Conservation (phyloP, 441 rosid species). For the Erodium moschatum region DNA sequence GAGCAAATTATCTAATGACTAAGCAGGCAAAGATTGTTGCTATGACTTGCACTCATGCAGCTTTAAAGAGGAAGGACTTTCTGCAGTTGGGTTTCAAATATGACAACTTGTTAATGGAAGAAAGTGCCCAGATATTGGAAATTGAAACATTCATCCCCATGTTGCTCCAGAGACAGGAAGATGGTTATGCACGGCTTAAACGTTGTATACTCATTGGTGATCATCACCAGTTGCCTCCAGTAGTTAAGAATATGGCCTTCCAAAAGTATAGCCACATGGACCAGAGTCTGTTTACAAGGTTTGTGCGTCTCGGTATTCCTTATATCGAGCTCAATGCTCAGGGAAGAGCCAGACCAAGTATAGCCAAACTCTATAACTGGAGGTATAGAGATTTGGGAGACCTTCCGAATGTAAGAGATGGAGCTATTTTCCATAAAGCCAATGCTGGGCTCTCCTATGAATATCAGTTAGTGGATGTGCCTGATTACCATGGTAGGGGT, state of each 20-base stretch:
- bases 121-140: constrained; percentile 97
- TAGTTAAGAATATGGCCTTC: constrained; percentile 99
- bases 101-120: constrained; percentile 97
- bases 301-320: constrained; percentile 95
- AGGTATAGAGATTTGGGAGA: constrained; percentile 95
- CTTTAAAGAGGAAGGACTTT: constrained; percentile 92
- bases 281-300: constrained; percentile 96
- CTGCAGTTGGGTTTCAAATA: constrained; percentile 96
- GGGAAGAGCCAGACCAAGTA: constrained; percentile 97
- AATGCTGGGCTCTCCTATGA: constrained; percentile 94
- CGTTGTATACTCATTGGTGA: constrained; percentile 97
- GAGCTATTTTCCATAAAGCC: constrained; percentile 60
- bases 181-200: constrained; percentile 92
- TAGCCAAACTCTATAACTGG: constrained; percentile 93
- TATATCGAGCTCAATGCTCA: constrained; percentile 98
- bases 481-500: constrained; percentile 85
- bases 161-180: constrained; percentile 98
- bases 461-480: constrained; percentile 85
- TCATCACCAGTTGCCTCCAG: constrained; percentile 98
- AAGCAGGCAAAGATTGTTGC: constrained; percentile 99
- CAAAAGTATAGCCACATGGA: constrained; percentile 99
- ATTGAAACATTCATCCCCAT: constrained; percentile 98
- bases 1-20: constrained; percentile 96
- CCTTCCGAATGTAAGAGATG: constrained; percentile 71
- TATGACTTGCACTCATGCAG: constrained; percentile 99